These are phyloP conservation scores for Pythium rhizo-oryzae DNA, from an alignment of 352 stramenopile genomes.

Conservation along the genomic window DNA sequence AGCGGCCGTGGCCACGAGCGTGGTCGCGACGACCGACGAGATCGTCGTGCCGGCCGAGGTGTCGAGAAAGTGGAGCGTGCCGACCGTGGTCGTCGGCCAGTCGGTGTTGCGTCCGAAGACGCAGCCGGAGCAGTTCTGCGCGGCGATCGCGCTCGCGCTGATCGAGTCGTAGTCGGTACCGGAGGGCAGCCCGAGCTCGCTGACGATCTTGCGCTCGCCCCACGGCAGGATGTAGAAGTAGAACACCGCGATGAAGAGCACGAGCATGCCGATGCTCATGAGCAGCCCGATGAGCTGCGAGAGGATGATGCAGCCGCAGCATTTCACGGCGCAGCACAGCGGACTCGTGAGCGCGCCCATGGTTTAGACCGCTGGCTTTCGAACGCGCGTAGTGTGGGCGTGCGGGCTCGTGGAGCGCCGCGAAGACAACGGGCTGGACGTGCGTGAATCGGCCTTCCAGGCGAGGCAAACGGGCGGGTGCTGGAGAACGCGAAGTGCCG, in stretches of 20 bases:
- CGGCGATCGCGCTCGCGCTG: slow-evolving; percentile 46
- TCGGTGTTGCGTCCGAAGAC: slow-evolving; percentile 83
- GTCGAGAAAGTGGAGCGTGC: slow-evolving; percentile 73
- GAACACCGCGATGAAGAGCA: slow-evolving; percentile 60
- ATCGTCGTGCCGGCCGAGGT: slow-evolving; percentile 61
- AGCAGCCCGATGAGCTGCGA: slow-evolving; percentile 70
- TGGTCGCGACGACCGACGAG: slow-evolving; percentile 68
- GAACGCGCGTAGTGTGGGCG: neutral
- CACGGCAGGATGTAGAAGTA: slow-evolving; percentile 75
- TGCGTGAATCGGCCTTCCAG: neutral
- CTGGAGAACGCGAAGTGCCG: slow-evolving; percentile 4
- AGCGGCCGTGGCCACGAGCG: slow-evolving; percentile 53
- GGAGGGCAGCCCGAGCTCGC: slow-evolving; percentile 45
- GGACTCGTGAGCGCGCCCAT: slow-evolving; percentile 46
- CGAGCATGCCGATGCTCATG: slow-evolving; percentile 54
- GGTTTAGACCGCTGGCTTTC: neutral
- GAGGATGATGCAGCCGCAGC: slow-evolving; percentile 76
- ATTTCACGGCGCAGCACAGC: slow-evolving; percentile 62
- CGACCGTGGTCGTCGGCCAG: slow-evolving; percentile 78
- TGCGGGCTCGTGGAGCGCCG: no score
- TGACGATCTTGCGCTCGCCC: slow-evolving; percentile 74
- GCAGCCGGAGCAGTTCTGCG: slow-evolving; percentile 84
- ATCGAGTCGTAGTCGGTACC: slow-evolving; percentile 57
- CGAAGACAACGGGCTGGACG: neutral
- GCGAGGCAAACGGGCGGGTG: neutral